Base-by-base conservation (phyloP, 805 yeast species). In the Kodamaea kaohsiungensis region DNA sequence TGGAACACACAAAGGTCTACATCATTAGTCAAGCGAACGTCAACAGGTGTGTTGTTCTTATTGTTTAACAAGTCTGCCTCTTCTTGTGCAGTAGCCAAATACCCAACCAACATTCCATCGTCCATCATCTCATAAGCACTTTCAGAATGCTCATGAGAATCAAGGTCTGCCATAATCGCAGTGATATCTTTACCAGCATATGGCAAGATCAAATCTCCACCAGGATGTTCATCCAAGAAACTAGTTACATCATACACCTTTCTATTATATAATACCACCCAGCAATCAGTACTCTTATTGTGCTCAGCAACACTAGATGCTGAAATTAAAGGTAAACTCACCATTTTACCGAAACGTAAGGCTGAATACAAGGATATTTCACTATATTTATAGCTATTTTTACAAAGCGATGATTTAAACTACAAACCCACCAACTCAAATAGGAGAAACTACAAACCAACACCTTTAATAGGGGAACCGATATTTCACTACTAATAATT, bases 41-140 rank as follows among this genome's bases (percentile, higher is more conserved):
- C 88, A 50, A 85, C 87, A 25, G 78, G 75, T n/a, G 77, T 75
- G 56, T 79, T 82, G 53, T 81, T 76, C 49, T 81, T 81, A 63
- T 87, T 87, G 39, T 83, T 72, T 55, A 91, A 68, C 52, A 90
- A 77, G 65, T 87, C 89, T 53, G 77, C 75, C 65, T 86, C 96
- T 71, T 91, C 97, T 56, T 83, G 87, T 6, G 76, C 80, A 1
- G 92, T 88, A 17, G 98, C 97, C 60, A 93, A 70, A 65, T 86
- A 87, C 0, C 96, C 97, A 43, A 93, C 83, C 56, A 90, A 70
- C 71, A 85, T 87, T 54, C 80, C 86, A 46, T 92, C 97, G 57
- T 87, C 89, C 58, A 93, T 75, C 81, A 92, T 87, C 51, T 89
- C 95, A 68, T 89, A 88, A 1, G 98, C 96, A 47, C 87, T 75